Evolutionary conservation across 1,284 basidiomycete genomes (phyloP), one percentile per base, ranked within the genome.

Genomic region (Sphaerobolus stellatus): DNA sequence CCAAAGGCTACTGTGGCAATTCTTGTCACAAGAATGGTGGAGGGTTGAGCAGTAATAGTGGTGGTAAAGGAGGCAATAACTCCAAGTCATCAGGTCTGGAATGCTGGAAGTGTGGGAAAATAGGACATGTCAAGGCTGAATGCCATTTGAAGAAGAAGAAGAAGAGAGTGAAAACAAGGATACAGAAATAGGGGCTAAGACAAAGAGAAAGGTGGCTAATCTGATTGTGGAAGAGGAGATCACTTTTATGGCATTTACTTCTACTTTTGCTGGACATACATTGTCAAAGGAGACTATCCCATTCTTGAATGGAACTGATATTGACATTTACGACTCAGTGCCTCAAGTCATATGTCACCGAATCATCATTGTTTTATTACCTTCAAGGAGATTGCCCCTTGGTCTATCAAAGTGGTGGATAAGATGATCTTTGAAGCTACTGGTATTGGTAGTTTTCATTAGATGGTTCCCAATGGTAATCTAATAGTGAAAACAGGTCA

Each of bases 71-170:
- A 4, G 14, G 9, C 14, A 34, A 28, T 13, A 48, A 34, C 6
- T 34, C 47, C 31, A 34, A 34, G 33, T 34, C 33, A 11, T 11
- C 11, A 18, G 47, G 25, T 6, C 14, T 34, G 5, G 30, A 48
- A 22, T 48, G 30, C 47, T 48, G 47, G 47, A 48, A 48, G 6
- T 48, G 30, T 48, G 30, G 47, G n/a, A 34, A 34, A 13, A 48
- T 3, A 20, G 47, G 47, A 5, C 47, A 48, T 24, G 25, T 48
- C 8, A 34, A 30, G 5, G 47, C 30, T 30, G 47, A 34, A 4
- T 48, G 47, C 20, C 5, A 28, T 9, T 33, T 3, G 9, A 34
- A 48, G 18, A 9, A 13, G 13, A 30, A 11, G 11, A 48, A 48
- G 20, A 34, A 34, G 25, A 24, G 9, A n/a, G 18, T 33, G 9